phyloP scores from a whole-genome alignment of 495 filamentous ascomycete species.

The Daldinia caldariorum region DNA sequence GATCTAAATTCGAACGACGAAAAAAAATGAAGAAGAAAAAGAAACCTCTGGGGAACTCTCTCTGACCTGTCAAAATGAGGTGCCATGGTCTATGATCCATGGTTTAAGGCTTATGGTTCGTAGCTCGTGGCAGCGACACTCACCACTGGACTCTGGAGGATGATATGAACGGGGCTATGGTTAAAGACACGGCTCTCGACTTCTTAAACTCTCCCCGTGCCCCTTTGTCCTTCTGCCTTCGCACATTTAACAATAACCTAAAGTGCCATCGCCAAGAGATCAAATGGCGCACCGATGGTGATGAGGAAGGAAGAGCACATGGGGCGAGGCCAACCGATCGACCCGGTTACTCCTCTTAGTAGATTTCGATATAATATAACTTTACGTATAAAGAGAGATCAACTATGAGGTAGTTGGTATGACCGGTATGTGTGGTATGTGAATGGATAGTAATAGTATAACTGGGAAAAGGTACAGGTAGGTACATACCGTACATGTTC shows the following conservation, averaged over 20 bases:
- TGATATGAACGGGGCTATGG: conserved; percentile 16
- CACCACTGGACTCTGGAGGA: neutral
- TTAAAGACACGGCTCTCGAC: conserved; percentile 26
- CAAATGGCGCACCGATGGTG: conserved; percentile 36
- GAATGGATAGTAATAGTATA: neutral
- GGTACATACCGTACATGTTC: neutral
- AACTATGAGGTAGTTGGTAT: neutral
- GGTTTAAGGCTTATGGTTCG: neutral
- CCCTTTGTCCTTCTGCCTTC: conserved; percentile 13
- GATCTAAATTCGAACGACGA: neutral
- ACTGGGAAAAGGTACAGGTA: neutral
- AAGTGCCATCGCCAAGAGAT: conserved; percentile 46
- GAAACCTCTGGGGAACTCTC: neutral
- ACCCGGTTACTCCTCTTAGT: conserved; percentile 6
- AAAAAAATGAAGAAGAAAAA: too few relatives aligned
- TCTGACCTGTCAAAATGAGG: neutral
- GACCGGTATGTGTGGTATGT: conserved; percentile 5
- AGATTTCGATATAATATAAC: neutral
- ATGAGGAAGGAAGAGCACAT: conserved; percentile 15
- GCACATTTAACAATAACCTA: conserved; percentile 47
- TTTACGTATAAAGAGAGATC: neutral
- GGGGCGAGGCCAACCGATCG: conserved; percentile 42
- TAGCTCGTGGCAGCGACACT: neutral
- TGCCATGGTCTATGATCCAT: neutral
- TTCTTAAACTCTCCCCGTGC: conserved; percentile 1